phyloP scores from a whole-genome alignment of 106 monocot genomes.

The Dioscorea zingiberensis region DNA sequence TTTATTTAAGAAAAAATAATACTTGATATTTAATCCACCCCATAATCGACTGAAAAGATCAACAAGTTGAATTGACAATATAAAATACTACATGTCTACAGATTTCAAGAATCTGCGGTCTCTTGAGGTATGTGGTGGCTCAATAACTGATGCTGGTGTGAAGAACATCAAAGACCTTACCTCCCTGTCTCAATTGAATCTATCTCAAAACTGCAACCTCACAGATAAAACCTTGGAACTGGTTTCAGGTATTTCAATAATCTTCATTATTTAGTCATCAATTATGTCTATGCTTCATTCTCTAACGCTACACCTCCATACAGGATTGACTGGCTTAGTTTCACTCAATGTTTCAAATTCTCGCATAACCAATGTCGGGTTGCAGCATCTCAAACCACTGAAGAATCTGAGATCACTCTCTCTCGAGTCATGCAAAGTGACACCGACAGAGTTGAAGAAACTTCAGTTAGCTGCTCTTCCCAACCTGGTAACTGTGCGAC shows the following conservation, averaged over 20 bases:
- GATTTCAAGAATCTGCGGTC: constrained; percentile 83
- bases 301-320: background rate
- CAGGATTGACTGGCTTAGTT: constrained; percentile 62
- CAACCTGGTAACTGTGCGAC: constrained; percentile 68
- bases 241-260: constrained; percentile 56
- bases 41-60: too few species aligned
- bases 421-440: constrained; percentile 88
- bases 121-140: constrained; percentile 95
- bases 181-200: constrained; percentile 70
- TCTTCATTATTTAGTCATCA: background rate
- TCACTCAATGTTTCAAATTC: constrained; percentile 66
- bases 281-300: background rate
- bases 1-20: too few species aligned
- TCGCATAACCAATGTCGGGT: constrained; percentile 66
- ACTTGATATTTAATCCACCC: too few species aligned
- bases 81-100: constrained; percentile 6
- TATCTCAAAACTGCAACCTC: constrained; percentile 87
- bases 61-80: too few species aligned
- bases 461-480: constrained; percentile 86
- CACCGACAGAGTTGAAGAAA: constrained; percentile 89
- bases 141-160: constrained; percentile 81
- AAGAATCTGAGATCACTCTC: constrained; percentile 80
- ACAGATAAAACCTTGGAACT: constrained; percentile 84
- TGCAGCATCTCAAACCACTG: constrained; percentile 77
- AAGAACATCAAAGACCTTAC: constrained; percentile 85